Evolutionary conservation across 1,284 basidiomycete species (phyloP).

Genomic region (Ganoderma boninense): DNA sequence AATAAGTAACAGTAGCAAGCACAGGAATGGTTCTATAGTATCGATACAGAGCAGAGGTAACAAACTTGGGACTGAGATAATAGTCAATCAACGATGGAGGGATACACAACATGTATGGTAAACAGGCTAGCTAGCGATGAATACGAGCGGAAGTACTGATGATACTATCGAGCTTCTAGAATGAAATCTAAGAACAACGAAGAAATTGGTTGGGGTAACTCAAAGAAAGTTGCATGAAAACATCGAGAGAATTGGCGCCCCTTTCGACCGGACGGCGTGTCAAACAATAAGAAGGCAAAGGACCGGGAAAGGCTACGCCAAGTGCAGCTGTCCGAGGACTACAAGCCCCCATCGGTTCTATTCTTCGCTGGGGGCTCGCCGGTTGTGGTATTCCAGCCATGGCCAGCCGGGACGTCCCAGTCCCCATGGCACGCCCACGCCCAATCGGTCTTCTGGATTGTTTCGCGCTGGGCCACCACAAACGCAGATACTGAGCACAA

Average conservation of each 20-base stretch:
- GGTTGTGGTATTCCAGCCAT: constrained; percentile 45
- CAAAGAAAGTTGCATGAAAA: background rate
- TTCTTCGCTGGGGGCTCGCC: constrained; percentile 36
- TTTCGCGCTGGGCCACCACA: constrained; percentile 73
- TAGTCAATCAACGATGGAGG: background rate
- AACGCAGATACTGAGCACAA: constrained; percentile 85
- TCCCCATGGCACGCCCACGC: constrained; percentile 77
- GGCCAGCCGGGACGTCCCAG: constrained; percentile 64
- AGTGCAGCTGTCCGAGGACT: background rate
- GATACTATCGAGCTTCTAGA: background rate
- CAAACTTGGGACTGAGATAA: background rate
- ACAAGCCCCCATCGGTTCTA: background rate
- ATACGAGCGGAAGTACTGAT: background rate
- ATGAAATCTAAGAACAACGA: background rate
- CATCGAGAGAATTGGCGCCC: no score
- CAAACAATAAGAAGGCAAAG: background rate
- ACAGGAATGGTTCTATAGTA: background rate
- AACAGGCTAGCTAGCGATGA: background rate
- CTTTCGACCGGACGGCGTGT: no score
- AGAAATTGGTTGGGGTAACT: background rate
- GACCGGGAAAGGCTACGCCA: background rate
- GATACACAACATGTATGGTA: background rate
- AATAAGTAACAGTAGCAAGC: background rate
- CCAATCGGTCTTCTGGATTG: constrained; percentile 78
- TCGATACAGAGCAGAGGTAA: background rate